Evolutionary conservation across 352 stramenopile species (phyloP).

Genomic region (Saprolegnia parasitica): DNA sequence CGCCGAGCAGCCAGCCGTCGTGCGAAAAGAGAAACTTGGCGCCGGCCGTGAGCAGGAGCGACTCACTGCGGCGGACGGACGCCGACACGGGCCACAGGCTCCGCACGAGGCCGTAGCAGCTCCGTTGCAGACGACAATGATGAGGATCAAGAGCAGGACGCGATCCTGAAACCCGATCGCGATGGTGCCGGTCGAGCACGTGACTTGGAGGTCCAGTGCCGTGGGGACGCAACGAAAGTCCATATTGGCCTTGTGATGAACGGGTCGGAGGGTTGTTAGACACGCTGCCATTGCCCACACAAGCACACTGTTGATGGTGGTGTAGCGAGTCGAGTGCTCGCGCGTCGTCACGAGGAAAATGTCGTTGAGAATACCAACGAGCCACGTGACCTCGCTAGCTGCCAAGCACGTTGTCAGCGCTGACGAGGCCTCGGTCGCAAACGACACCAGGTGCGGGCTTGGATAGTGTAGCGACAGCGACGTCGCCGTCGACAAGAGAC

Average conservation of each 20-base stretch:
- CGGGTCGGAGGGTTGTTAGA: background rate
- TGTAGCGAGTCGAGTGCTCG: constrained; percentile 1
- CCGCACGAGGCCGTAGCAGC: too few relatives aligned
- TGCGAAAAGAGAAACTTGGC: constrained; percentile 4
- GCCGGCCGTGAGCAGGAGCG: background rate
- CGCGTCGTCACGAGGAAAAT: background rate
- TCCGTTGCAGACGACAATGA: too few relatives aligned
- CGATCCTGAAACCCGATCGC: too few relatives aligned
- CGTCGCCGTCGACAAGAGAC: background rate
- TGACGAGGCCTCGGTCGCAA: background rate
- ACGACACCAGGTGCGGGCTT: background rate
- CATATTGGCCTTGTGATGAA: too few relatives aligned
- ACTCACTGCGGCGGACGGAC: too few relatives aligned
- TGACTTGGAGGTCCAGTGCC: too few relatives aligned
- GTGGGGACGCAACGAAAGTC: too few relatives aligned
- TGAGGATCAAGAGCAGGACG: too few relatives aligned
- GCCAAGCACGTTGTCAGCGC: background rate
- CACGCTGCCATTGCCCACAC: background rate
- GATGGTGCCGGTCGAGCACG: too few relatives aligned
- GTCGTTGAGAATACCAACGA: constrained; percentile 12
- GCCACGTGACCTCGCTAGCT: constrained; percentile 15
- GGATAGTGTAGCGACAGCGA: background rate
- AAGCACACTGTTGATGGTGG: background rate
- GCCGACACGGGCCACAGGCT: too few relatives aligned
- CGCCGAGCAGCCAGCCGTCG: background rate